Base-by-base conservation (phyloP, 805 yeast genomes). In the Cyberlindnera xylosilytica region DNA sequence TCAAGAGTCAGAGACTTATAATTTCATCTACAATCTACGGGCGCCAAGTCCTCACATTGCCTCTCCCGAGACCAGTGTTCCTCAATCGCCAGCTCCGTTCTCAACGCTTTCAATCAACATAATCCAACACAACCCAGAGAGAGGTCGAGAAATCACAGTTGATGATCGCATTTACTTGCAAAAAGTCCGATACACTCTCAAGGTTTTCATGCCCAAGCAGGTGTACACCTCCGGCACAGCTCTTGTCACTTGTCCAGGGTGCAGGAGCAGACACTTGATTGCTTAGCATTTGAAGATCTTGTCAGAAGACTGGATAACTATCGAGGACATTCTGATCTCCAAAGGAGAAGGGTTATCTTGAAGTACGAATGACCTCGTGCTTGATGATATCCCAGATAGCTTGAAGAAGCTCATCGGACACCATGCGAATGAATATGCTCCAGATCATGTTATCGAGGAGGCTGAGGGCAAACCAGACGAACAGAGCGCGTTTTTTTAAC, bases 111-210 rank as follows among this genome's bases (percentile, higher is more conserved):
- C 53, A 52, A 17, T 49, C 57, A 6, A 47, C 57, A 20, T 31
- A 17, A 23, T 20, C 45, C 20, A 30, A 18, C 17, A 42, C 51
- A 22, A 56, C 61, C 7, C 54, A 57, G 51, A 35, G 78, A 46
- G 79, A 83, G 53, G 73, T 76, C 17, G 93, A 85, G 39, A 79
- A 83, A 47, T 96, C 95, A 2, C 78, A 82, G 61, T 69, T 87
- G 49, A 83, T 88, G 83, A 74, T 91, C 17, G 91, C 96, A 0
- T 90, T 91, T 66, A 91, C 97, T 0, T 91, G 98, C 65, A 91
- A 89, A 60, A 78, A 79, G 51, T 91, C 98, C 64, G 73, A 78
- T 35, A 77, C 84, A 3, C 69, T 97, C 42, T 88, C 97, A 1
- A 79, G 89, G 4, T 98, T 58, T 74, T 83, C 15, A 83, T 91